Conservation (phyloP, 2,329 filamentous ascomycete species). For the Elsinoe batatas region DNA sequence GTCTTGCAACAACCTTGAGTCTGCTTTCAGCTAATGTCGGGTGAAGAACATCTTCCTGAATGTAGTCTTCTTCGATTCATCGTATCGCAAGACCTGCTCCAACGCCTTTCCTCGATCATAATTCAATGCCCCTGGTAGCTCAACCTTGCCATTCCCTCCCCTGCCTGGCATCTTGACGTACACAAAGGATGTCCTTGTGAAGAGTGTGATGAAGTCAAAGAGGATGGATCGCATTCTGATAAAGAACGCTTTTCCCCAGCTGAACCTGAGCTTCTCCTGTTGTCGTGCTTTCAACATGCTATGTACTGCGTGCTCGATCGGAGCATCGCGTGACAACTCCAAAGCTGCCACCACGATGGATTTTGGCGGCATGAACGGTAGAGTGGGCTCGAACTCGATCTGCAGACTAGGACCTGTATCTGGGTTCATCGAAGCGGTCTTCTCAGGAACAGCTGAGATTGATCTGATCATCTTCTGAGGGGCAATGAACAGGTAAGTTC, state of each 20-base stretch:
- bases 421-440: background rate
- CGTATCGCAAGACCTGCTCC: background rate
- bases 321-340: slow-evolving; percentile 2
- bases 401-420: background rate
- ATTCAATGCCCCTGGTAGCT: slow-evolving; percentile 5
- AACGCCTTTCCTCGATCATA: slow-evolving; percentile 2
- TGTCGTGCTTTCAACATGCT: background rate
- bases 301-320: background rate
- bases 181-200: slow-evolving; percentile 9
- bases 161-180: slow-evolving; percentile 1
- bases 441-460: slow-evolving; percentile 10
- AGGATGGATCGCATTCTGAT: background rate
- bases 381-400: slow-evolving; percentile 2
- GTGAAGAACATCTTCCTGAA: slow-evolving; percentile 11
- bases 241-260: slow-evolving; percentile 11
- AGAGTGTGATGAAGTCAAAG: slow-evolving; percentile 5
- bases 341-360: background rate
- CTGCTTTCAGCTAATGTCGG: background rate
- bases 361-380: background rate
- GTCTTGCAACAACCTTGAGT: background rate
- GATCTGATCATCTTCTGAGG: slow-evolving; percentile 11
- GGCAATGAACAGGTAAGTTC: background rate
- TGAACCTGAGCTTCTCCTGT: slow-evolving; percentile 6
- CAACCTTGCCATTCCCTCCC: slow-evolving; percentile 5
- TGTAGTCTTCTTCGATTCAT: slow-evolving; percentile 7